Percentiles rank a stretch among this genome's conserved stretches.
phyloP scores from a whole-genome alignment of 2,329 filamentous ascomycete species.

The Claviceps maximensis region DNA sequence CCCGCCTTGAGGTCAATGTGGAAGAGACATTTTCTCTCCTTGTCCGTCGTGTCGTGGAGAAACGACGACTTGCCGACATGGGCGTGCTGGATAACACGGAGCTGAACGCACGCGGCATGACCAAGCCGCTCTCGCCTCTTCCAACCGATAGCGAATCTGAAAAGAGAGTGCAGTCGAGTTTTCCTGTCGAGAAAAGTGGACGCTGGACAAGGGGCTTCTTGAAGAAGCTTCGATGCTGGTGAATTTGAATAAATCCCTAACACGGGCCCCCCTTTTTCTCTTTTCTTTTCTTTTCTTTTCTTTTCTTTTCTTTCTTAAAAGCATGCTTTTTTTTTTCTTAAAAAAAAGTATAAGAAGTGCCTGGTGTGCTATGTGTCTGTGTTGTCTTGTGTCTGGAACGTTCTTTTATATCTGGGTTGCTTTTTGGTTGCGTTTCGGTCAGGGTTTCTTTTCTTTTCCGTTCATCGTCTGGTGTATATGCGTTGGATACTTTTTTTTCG shows the following conservation, averaged over 20 bases:
- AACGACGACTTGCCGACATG: conserved; percentile 35
- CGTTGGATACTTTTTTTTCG: not conserved
- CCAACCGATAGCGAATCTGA: conserved; percentile 26
- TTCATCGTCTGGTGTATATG: not conserved
- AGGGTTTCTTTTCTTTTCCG: not conserved
- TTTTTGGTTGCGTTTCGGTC: not conserved
- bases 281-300: not conserved
- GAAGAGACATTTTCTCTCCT: conserved; percentile 75
- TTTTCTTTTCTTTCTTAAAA: too few species aligned
- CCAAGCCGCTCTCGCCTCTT: conserved; percentile 44
- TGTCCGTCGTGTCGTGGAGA: conserved; percentile 47
- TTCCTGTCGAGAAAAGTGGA: conserved; percentile 21
- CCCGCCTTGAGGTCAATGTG: conserved; percentile 72
- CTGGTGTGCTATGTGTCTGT: not conserved
- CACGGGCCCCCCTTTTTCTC: too few species aligned
- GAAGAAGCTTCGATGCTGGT: conserved; percentile 45
- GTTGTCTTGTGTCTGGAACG: not conserved
- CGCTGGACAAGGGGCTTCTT: conserved; percentile 35
- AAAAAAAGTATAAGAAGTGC: too few species aligned
- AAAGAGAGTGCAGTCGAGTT: conserved; percentile 32
- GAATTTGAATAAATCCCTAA: too few species aligned
- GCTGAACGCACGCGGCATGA: conserved; percentile 39
- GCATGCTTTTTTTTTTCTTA: too few species aligned
- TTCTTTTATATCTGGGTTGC: not conserved
- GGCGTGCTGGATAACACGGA: conserved; percentile 28